phyloP scores from a whole-genome alignment of 306 rosid genomes.

The Biancaea sappan region DNA sequence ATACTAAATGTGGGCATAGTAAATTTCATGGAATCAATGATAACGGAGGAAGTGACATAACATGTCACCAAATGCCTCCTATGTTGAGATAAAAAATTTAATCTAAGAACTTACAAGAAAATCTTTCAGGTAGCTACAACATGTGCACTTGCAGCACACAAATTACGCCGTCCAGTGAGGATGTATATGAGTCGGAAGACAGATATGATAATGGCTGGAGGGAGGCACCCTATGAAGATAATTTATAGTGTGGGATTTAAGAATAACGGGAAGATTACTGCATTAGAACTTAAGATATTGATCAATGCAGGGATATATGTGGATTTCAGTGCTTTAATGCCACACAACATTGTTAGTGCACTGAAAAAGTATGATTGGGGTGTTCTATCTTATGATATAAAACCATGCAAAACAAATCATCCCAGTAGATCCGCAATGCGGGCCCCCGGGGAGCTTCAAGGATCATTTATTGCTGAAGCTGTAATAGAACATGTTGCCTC shows the following conservation, averaged over 20 bases:
- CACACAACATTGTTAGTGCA: constrained; percentile 37
- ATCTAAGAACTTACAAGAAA: constrained; percentile 24
- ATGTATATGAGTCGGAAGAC: constrained; percentile 74
- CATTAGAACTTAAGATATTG: constrained; percentile 66
- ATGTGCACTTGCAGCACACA: constrained; percentile 89
- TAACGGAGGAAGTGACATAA: too few relatives aligned
- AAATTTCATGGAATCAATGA: too few relatives aligned
- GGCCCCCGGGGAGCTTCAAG: constrained; percentile 83
- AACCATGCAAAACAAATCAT: constrained; percentile 78
- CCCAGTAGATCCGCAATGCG: constrained; percentile 84
- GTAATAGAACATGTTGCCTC: constrained; percentile 82
- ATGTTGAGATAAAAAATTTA: too few relatives aligned
- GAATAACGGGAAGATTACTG: constrained; percentile 81
- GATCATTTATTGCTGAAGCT: constrained; percentile 86
- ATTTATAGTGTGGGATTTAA: constrained; percentile 78
- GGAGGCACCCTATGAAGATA: constrained; percentile 93
- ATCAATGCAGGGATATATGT: constrained; percentile 68
- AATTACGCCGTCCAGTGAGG: constrained; percentile 74
- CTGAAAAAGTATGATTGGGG: constrained; percentile 91
- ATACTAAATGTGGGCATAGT: too few relatives aligned
- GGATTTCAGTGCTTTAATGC: constrained; percentile 58
- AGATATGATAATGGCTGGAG: constrained; percentile 91
- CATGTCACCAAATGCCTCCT: too few relatives aligned
- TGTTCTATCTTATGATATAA: constrained; percentile 71
- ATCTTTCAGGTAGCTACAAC: constrained; percentile 68